Evolutionary conservation across 352 stramenopile genomes (phyloP).

Genomic region (Pilasporangium apinafurcum): DNA sequence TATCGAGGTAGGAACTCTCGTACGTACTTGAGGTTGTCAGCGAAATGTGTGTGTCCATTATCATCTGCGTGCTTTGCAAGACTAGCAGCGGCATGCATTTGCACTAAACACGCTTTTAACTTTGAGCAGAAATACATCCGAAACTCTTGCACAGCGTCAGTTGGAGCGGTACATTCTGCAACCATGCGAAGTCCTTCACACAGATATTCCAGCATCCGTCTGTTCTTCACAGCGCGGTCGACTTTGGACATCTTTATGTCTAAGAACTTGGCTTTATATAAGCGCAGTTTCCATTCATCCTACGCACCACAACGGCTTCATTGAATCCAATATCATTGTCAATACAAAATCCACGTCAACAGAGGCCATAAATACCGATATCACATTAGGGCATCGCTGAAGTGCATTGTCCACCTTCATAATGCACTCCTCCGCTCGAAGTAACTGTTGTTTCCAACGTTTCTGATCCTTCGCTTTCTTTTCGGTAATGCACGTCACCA

Average conservation of each 20-base stretch:
- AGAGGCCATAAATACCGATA: background rate
- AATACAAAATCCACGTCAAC: background rate
- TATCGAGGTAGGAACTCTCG: conserved; percentile 32
- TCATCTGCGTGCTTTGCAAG: conserved; percentile 16
- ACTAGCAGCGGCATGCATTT: conserved; percentile 39
- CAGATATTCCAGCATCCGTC: conserved; percentile 32
- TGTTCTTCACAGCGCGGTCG: conserved; percentile 25
- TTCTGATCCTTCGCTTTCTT: conserved; percentile 34
- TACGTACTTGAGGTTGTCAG: conserved; percentile 42
- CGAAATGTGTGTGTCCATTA: conserved; percentile 15
- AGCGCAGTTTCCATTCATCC: conserved; percentile 31
- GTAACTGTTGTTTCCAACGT: conserved; percentile 43
- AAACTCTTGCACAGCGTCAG: conserved; percentile 7
- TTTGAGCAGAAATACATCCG: conserved; percentile 45
- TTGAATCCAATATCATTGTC: background rate
- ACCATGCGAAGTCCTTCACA: conserved; percentile 35
- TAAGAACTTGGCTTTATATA: conserved; percentile 54
- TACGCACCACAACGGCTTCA: conserved; percentile 8
- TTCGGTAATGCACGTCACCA: conserved; percentile 27
- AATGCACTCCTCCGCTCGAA: conserved; percentile 39
- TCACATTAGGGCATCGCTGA: conserved; percentile 3
- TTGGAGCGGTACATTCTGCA: conserved; percentile 4
- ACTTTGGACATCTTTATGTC: conserved; percentile 37
- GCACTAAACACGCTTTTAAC: conserved; percentile 40
- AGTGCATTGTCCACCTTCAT: conserved; percentile 14